phyloP scores from a whole-genome alignment of 2,329 filamentous ascomycete species.

The Hymenoscyphus repandus region DNA sequence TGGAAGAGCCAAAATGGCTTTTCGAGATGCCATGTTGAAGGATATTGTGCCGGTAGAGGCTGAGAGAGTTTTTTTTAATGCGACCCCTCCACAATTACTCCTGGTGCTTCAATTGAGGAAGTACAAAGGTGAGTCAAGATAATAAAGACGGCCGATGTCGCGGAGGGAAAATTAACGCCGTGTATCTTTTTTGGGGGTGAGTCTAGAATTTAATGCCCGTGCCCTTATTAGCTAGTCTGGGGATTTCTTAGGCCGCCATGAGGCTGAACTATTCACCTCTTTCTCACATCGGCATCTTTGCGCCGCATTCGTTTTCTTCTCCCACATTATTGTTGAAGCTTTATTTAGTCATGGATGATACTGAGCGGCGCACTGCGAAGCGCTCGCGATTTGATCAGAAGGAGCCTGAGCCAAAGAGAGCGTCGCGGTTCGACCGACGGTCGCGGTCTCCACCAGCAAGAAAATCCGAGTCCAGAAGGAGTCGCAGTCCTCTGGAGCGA shows the following conservation, averaged over 20 bases:
- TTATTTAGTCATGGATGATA: constrained; percentile 62
- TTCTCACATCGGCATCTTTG: neutral
- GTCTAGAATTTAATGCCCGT: neutral
- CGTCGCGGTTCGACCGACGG: constrained; percentile 84
- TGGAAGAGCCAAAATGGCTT: constrained; percentile 27
- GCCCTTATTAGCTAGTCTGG: neutral
- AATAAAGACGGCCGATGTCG: neutral
- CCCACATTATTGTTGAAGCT: neutral
- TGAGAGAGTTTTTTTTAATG: neutral
- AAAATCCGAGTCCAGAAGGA: constrained; percentile 60
- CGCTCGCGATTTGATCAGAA: constrained; percentile 93
- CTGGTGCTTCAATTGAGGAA: constrained; percentile 4
- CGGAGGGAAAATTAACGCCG: neutral
- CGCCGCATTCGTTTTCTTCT: neutral
- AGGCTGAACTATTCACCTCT: constrained; percentile 1
- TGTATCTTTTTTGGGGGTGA: neutral
- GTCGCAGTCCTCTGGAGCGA: constrained; percentile 69
- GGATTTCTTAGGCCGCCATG: neutral
- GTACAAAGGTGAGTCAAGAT: constrained; percentile 2
- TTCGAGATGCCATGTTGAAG: constrained; percentile 28
- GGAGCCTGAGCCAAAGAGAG: constrained; percentile 69
- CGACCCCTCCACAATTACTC: constrained; percentile 1
- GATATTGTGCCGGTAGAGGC: constrained; percentile 10
- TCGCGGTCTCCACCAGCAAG: constrained; percentile 73
- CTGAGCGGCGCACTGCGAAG: constrained; percentile 67